Evolutionary conservation across 1,284 basidiomycete genomes (phyloP).

Genomic region (Apiotrichum veenhuisii): DNA sequence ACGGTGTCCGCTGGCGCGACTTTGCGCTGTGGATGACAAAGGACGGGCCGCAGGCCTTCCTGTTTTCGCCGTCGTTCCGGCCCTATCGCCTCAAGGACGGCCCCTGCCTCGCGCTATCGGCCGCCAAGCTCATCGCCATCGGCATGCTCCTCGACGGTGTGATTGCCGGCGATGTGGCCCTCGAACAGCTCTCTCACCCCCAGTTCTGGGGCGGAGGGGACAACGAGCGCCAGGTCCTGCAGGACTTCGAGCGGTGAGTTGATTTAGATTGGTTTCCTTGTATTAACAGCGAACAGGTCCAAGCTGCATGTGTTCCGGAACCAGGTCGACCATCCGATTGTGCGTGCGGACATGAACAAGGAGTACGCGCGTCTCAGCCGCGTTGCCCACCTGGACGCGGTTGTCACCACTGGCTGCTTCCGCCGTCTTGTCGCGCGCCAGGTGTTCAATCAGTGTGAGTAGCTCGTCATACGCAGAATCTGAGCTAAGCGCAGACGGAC

Average conservation of each 20-base stretch:
- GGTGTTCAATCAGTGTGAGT: neutral
- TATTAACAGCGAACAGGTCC: neutral
- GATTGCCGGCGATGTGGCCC: neutral
- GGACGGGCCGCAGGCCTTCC: neutral
- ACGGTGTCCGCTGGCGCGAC: neutral
- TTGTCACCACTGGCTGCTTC: neutral
- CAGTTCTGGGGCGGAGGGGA: neutral
- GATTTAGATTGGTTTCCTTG: no score
- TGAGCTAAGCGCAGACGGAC: neutral
- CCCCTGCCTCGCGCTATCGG: neutral
- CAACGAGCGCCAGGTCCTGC: neutral
- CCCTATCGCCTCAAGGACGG: neutral
- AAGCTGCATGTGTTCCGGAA: neutral
- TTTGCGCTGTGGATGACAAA: neutral
- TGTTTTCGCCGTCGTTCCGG: neutral
- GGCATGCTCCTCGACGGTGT: neutral
- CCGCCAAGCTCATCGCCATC: neutral
- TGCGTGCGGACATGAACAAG: neutral
- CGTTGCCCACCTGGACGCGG: neutral
- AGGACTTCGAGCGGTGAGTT: neutral
- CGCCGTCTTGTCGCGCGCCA: neutral
- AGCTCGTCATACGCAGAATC: no score
- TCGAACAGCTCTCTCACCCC: neutral
- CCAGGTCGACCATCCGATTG: neutral
- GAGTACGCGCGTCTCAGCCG: neutral